Conservation (phyloP, 2,329 filamentous ascomycete species). For the Xylariales sp. region DNA sequence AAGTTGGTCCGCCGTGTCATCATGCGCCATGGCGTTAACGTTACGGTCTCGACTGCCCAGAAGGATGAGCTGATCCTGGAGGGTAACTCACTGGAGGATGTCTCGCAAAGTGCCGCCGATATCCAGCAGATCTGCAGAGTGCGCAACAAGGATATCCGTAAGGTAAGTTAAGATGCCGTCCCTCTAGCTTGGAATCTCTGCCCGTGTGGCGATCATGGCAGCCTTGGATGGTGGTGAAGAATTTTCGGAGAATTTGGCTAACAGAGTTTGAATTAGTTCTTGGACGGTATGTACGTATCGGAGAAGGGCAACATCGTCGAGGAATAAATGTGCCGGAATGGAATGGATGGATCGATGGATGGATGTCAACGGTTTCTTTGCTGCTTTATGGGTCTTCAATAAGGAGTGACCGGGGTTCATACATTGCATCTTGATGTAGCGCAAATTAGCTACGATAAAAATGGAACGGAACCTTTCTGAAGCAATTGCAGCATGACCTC, state of each 20-base stretch:
- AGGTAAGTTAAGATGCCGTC: slow-evolving; percentile 52
- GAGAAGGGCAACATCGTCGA: slow-evolving; percentile 94
- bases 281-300: slow-evolving; percentile 99
- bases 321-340: slow-evolving; percentile 32
- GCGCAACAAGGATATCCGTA: slow-evolving; percentile 99
- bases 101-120: slow-evolving; percentile 97
- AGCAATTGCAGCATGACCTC: too few species aligned
- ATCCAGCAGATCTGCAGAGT: slow-evolving; percentile 99
- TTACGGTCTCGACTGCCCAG: slow-evolving; percentile 83
- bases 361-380: slow-evolving; percentile 47
- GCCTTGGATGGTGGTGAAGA: too few species aligned
- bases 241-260: slow-evolving; percentile 5
- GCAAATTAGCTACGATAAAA: slow-evolving; percentile 27
- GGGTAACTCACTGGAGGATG: slow-evolving; percentile 94
- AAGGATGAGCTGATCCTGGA: slow-evolving; percentile 95
- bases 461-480: slow-evolving; percentile 23
- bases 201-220: too few species aligned
- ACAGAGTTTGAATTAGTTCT: slow-evolving; percentile 61
- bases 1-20: slow-evolving; percentile 93
- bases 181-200: neutral
- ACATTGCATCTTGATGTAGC: slow-evolving; percentile 57
- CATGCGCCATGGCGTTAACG: slow-evolving; percentile 87
- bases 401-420: slow-evolving; percentile 60
- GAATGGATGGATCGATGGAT: slow-evolving; percentile 18
- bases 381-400: slow-evolving; percentile 55